These are phyloP conservation scores for Pyricularia sp. DNA, from an alignment of 2,329 filamentous ascomycete species.

Conservation along the genomic window DNA sequence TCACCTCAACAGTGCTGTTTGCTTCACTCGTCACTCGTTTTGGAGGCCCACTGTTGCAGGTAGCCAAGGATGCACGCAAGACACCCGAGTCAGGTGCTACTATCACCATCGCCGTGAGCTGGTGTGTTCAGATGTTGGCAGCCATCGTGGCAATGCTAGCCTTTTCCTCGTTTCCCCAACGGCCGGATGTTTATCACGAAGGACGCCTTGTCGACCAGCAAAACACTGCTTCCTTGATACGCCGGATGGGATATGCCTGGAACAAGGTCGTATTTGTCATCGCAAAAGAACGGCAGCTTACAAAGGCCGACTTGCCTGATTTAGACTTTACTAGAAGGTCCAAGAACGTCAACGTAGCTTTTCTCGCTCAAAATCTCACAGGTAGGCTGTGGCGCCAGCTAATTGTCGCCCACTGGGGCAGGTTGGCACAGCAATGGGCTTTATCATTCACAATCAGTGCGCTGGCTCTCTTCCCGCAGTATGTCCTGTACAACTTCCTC, in stretches of 20 bases:
- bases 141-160: slow-evolving; percentile 14
- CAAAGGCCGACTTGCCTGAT: slow-evolving; percentile 21
- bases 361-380: slow-evolving; percentile 13
- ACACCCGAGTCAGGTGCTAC: slow-evolving; percentile 2
- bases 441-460: slow-evolving; percentile 20
- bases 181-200: slow-evolving; percentile 22
- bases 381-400: slow-evolving; percentile 22
- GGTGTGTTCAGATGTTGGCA: slow-evolving; percentile 16
- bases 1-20: slow-evolving; percentile 15
- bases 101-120: slow-evolving; percentile 14
- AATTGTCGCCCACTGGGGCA: slow-evolving; percentile 15
- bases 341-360: slow-evolving; percentile 13
- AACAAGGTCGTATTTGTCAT: slow-evolving; percentile 21
- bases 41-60: slow-evolving; percentile 11
- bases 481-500: slow-evolving; percentile 25
- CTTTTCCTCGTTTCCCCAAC: slow-evolving; percentile 21
- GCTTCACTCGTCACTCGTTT: slow-evolving; percentile 16
- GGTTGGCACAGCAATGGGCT: slow-evolving; percentile 21
- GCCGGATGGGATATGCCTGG: slow-evolving; percentile 20
- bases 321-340: slow-evolving; percentile 21
- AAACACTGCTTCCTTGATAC: slow-evolving; percentile 20
- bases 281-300: slow-evolving; percentile 19
- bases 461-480: slow-evolving; percentile 22
- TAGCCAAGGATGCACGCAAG: slow-evolving; percentile 12
- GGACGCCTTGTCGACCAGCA: slow-evolving; percentile 24